Conservation (phyloP, 495 filamentous ascomycete genomes). For the Talaromyces nanjingensis region DNA sequence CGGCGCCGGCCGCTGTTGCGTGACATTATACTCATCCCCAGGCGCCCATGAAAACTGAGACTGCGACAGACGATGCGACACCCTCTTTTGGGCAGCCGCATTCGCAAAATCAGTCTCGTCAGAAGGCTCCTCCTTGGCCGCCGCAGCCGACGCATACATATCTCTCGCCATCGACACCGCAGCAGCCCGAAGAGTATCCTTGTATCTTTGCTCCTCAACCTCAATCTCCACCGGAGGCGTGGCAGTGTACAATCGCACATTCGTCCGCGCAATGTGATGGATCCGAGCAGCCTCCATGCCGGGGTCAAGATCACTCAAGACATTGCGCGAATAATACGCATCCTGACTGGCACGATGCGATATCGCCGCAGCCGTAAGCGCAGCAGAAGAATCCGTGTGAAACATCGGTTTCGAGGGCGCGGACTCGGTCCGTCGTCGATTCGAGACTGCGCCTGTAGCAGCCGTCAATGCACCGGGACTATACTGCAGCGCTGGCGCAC, state of each 20-base stretch:
- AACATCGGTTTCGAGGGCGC: slow-evolving; percentile 44
- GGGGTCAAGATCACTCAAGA: slow-evolving; percentile 25
- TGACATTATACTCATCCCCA: slow-evolving; percentile 22
- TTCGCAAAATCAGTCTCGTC: slow-evolving; percentile 18
- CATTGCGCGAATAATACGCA: slow-evolving; percentile 16
- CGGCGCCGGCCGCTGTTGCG: slow-evolving; percentile 37
- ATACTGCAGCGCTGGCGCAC: background rate
- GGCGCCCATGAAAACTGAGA: slow-evolving; percentile 21
- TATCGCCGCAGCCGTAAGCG: slow-evolving; percentile 56
- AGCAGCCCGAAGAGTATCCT: slow-evolving; percentile 68
- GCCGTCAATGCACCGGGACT: slow-evolving; percentile 58
- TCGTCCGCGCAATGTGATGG: slow-evolving; percentile 41
- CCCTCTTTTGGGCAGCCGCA: slow-evolving; percentile 32
- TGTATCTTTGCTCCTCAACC: slow-evolving; percentile 62
- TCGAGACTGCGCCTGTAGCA: slow-evolving; percentile 66
- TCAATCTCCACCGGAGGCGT: slow-evolving; percentile 66
- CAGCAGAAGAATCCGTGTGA: slow-evolving; percentile 54
- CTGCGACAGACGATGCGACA: slow-evolving; percentile 29
- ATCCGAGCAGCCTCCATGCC: slow-evolving; percentile 52
- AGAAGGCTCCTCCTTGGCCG: slow-evolving; percentile 29
- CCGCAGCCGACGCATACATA: slow-evolving; percentile 62
- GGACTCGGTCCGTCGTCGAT: slow-evolving; percentile 59
- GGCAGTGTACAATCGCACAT: slow-evolving; percentile 65
- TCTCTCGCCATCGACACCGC: slow-evolving; percentile 81
- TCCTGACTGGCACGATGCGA: slow-evolving; percentile 39